Evolutionary conservation across 2,329 filamentous ascomycete genomes (phyloP).

Genomic region (Epichloe sibirici): DNA sequence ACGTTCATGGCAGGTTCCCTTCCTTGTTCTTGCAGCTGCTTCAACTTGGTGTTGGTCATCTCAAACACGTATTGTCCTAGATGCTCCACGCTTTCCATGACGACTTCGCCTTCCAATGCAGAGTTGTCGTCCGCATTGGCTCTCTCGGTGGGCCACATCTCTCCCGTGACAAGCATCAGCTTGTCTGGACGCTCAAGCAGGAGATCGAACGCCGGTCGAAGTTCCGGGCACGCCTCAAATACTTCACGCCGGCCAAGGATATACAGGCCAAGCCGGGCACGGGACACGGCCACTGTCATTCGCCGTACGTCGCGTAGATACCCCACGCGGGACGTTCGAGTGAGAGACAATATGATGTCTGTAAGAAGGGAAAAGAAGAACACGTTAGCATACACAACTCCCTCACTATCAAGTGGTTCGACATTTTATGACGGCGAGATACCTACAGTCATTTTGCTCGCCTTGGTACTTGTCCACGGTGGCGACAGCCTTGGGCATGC

Average conservation of each 20-base stretch:
- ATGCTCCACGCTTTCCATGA: constrained; percentile 89
- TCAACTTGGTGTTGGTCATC: constrained; percentile 62
- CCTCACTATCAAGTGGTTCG: no score
- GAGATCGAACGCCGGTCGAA: constrained; percentile 73
- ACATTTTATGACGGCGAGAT: background rate
- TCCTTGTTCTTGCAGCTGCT: constrained; percentile 33
- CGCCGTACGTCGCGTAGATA: constrained; percentile 90
- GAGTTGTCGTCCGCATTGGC: constrained; percentile 27
- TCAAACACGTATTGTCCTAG: constrained; percentile 92
- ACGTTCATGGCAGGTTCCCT: constrained; percentile 11
- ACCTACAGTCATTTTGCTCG: constrained; percentile 96
- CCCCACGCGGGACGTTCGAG: constrained; percentile 75
- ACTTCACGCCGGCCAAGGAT: constrained; percentile 79
- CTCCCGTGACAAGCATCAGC: constrained; percentile 68
- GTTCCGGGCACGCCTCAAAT: constrained; percentile 80
- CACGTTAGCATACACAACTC: background rate
- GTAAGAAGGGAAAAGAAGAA: background rate
- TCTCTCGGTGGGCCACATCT: constrained; percentile 67
- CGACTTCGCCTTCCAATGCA: constrained; percentile 42
- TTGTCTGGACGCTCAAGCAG: constrained; percentile 70
- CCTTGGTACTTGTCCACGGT: constrained; percentile 99
- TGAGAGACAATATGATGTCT: constrained; percentile 91
- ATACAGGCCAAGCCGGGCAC: constrained; percentile 83
- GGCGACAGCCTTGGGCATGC: constrained; percentile 75
- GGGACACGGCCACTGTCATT: constrained; percentile 86